Evolutionary conservation across 2,329 filamentous ascomycete species (phyloP).

Genomic region (Colletotrichum sp.): DNA sequence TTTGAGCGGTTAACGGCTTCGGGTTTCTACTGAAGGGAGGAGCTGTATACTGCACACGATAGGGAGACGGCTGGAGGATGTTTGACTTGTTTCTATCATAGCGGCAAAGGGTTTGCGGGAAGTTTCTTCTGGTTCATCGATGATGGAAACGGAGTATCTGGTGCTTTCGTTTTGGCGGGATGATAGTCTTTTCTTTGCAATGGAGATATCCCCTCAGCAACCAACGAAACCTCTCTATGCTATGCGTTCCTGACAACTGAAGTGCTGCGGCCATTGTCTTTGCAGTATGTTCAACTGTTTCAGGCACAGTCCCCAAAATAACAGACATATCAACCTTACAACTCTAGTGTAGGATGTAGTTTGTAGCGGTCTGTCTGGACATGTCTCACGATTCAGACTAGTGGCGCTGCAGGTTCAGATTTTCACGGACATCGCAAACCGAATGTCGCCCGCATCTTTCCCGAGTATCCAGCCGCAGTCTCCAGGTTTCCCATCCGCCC

Average conservation of each 20-base stretch:
- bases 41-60: background rate
- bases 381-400: background rate
- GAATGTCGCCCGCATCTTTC: background rate
- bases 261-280: background rate
- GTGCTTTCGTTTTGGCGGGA: background rate
- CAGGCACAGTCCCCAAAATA: background rate
- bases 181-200: background rate
- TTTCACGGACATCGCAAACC: background rate
- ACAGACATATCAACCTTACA: background rate
- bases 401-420: background rate
- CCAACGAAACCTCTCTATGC: background rate
- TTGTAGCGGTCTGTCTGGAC: background rate
- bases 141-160: background rate
- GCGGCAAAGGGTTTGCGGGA: background rate
- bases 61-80: background rate
- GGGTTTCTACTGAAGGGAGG: background rate
- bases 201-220: background rate
- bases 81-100: background rate
- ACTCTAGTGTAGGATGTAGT: background rate
- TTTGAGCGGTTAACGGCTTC: background rate
- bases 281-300: background rate
- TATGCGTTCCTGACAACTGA: background rate
- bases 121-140: background rate
- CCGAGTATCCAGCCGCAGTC: background rate
- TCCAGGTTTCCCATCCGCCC: background rate